Base-by-base conservation (phyloP, 2,329 filamentous ascomycete species). In the Diaporthe aspalathi region DNA sequence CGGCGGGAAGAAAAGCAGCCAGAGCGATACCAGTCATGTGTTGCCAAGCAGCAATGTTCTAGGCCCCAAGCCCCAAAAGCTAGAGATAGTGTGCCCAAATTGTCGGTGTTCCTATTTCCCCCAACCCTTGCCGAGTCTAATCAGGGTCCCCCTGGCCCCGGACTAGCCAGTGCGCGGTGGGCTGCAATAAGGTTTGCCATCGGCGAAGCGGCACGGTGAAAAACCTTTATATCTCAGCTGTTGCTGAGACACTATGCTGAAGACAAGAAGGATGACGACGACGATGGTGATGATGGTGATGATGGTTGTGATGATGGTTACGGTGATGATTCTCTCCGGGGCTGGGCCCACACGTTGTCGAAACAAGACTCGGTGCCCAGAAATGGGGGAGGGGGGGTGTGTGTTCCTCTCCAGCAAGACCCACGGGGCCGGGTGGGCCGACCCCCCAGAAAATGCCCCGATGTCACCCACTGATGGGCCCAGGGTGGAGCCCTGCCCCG, bases 291-390 rank as follows among this genome's bases (percentile, higher is more conserved):
- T 32, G 32, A 32, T 8, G 32, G n/a, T n/a, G n/a, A n/a, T n/a
- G n/a, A n/a, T n/a, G n/a, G n/a, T n/a, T n/a, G n/a, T n/a, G n/a
- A n/a, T n/a, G n/a, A n/a, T n/a, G n/a, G n/a, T n/a, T n/a, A n/a
- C n/a, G n/a, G n/a, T n/a, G n/a, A 38, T 38, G 9, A 38, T 38
- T 38, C 53, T 22, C 8, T 11, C n/a, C 1, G 11, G 20, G 35
- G 35, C 6, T n/a, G n/a, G n/a, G n/a, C 53, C 17, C 38, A 17
- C 56, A 45, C 38, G 60, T 49, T 63, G 60, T 65, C 45, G 60
- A 65, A 65, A 65, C 60, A 65, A 65, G 60, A 63, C 60, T 63
- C 43, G 60, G 20, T 49, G 60, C 60, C 43, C 60, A 63, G 60
- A 63, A 63, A 63, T 63, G 57, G 12, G 27, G 12, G 11, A n/a